Evolutionary conservation across 2,329 filamentous ascomycete genomes (phyloP), one percentile per base, ranked within the genome.

Genomic region (Lasiodiplodia sp.): DNA sequence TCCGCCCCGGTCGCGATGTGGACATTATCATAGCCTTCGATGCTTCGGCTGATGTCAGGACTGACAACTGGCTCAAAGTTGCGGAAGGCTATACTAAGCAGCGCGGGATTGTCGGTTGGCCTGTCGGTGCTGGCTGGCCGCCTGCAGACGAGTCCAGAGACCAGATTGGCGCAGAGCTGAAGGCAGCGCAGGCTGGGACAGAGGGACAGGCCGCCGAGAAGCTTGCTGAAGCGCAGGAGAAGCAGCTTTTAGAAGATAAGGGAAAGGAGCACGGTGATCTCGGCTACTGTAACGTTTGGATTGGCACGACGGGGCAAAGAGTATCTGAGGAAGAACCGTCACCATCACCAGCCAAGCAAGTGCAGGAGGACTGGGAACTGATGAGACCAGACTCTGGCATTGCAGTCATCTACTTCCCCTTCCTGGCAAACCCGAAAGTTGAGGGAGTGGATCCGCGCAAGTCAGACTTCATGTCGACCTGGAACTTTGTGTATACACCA

Each of bases 401-500:
- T 51, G 88, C 94, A 0, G 90, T 99, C 3, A 85, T 97, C 18
- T 99, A 99, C 81, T 91, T 97, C 75, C 96, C 96, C 0, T 90
- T 97, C 70, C 84, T 98, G 16, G 88, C 91, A 34, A 98, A 99
- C 77, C 86, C 90, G 0, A 91, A 91, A 70, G 91, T 93, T 0
- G 87, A 90, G 0, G 92, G 88, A 53, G 91, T 98, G n/a, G 91
- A 97, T 72, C 96, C 96, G 0, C 89, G 90, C 28, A 88, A 87
- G 2, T 92, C 88, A 66, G 93, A 97, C 70, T 98, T 94, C 80
- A 89, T 98, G 83, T 93, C 89, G 73, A 99, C 96, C 0, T 99
- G 96, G 96, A 99, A 99, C 77, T 98, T 98, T 77, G 90, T 97
- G 37, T 99, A 98, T 79, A 96, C 92, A 2, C 91, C 94, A 0